Evolutionary conservation across 371 early-diverging fungal genomes (phyloP).

Genomic region (Entomophthora muscae): DNA sequence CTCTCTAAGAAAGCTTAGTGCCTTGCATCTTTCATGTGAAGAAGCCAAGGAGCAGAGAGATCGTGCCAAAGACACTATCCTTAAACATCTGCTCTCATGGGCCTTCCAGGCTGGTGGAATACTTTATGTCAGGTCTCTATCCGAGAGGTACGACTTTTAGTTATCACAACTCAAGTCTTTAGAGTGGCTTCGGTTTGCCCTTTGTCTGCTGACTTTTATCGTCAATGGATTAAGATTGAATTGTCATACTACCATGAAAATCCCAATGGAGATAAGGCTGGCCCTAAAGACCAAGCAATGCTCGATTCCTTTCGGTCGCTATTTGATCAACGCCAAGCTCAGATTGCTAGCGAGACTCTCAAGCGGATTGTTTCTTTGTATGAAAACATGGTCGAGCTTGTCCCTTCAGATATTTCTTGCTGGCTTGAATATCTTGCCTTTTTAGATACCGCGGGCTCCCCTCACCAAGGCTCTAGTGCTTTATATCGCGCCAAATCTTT

Average conservation of each 20-base stretch:
- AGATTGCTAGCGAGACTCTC: not conserved
- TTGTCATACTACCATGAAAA: not conserved
- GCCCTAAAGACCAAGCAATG: not conserved
- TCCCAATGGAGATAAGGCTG: not conserved
- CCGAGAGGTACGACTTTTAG: not conserved
- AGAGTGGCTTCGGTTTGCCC: not conserved
- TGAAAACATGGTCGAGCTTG: not conserved
- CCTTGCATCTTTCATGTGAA: not conserved
- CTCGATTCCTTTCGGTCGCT: not conserved
- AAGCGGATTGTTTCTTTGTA: not conserved
- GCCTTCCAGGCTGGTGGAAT: not conserved
- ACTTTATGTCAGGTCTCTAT: not conserved
- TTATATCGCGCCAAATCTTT: not conserved
- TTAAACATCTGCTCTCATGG: not conserved
- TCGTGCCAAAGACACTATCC: not conserved
- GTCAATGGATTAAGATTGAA: not conserved
- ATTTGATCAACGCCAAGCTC: not conserved
- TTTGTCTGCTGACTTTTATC: not conserved
- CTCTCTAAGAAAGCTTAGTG: not conserved
- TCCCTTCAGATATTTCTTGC: not conserved
- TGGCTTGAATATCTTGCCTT: constrained; percentile 3
- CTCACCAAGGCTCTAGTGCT: not conserved
- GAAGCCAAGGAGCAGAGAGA: not conserved
- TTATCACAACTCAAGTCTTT: not conserved
- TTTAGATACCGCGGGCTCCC: not conserved